Evolutionary conservation across 768 basidiomycete species (phyloP).

Genomic region (Russula abietina): DNA sequence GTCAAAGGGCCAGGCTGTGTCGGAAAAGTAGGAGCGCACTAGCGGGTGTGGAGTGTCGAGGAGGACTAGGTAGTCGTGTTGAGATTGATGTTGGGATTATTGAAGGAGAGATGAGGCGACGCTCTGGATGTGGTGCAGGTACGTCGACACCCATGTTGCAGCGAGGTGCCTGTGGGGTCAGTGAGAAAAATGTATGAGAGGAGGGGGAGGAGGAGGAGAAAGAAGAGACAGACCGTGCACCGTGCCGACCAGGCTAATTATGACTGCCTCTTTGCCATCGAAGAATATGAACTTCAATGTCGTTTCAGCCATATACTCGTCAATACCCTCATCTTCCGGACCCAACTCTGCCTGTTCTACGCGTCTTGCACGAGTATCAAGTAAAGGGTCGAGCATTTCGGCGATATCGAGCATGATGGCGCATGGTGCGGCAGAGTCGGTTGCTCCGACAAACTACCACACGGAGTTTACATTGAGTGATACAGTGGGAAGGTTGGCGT

Average conservation of each 20-base stretch:
- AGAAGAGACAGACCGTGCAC: constrained; percentile 61
- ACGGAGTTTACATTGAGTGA: background rate
- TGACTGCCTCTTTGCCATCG: constrained; percentile 96
- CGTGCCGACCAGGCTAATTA: constrained; percentile 88
- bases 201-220: background rate
- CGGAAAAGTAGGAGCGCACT: constrained; percentile 74
- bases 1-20: constrained; percentile 93
- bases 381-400: constrained; percentile 66
- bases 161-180: constrained; percentile 73
- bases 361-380: constrained; percentile 53
- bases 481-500: background rate
- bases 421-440: constrained; percentile 93
- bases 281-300: no score
- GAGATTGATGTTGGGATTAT: constrained; percentile 56
- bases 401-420: constrained; percentile 92
- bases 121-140: constrained; percentile 50
- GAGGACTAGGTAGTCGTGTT: constrained; percentile 79
- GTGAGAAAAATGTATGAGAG: no score
- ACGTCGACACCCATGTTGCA: constrained; percentile 71
- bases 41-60: constrained; percentile 73
- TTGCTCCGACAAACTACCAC: constrained; percentile 88
- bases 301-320: constrained; percentile 55
- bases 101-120: constrained; percentile 43
- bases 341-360: constrained; percentile 41
- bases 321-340: constrained; percentile 68